Evolutionary conservation across 1,284 basidiomycete genomes (phyloP).

Genomic region (Sanghuangporus weigelae): DNA sequence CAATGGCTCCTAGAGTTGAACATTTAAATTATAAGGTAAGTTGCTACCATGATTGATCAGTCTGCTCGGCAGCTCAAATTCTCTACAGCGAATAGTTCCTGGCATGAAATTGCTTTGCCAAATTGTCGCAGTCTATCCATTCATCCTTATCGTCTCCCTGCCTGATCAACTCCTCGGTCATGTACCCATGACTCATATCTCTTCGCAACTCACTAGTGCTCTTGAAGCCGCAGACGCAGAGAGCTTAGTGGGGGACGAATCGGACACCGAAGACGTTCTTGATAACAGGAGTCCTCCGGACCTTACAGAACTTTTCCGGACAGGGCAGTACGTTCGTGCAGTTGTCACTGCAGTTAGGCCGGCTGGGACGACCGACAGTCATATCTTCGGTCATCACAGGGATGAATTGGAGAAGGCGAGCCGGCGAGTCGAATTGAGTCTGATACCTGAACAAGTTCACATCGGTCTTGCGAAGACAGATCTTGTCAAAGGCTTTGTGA

Average conservation of each 20-base stretch:
- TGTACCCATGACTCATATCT: constrained; percentile 92
- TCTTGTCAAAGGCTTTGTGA: constrained; percentile 70
- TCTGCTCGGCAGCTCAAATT: not conserved
- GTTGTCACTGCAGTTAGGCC: constrained; percentile 67
- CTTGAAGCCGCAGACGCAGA: constrained; percentile 58
- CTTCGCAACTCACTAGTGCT: constrained; percentile 72
- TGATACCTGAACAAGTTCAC: constrained; percentile 86
- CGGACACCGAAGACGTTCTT: constrained; percentile 40
- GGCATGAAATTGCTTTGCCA: constrained; percentile 89
- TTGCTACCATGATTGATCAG: not conserved
- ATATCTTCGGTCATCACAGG: constrained; percentile 52
- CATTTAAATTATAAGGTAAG: constrained; percentile 90
- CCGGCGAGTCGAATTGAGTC: constrained; percentile 81
- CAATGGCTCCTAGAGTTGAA: constrained; percentile 68
- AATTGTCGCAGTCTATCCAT: constrained; percentile 82
- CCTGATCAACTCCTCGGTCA: constrained; percentile 95
- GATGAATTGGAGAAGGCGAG: constrained; percentile 66
- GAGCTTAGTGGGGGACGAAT: constrained; percentile 34
- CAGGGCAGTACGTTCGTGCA: constrained; percentile 85
- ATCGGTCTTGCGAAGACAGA: constrained; percentile 76
- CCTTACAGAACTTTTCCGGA: constrained; percentile 69
- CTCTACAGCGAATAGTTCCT: constrained; percentile 62
- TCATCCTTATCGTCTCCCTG: constrained; percentile 88
- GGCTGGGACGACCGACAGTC: constrained; percentile 53
- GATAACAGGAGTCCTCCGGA: constrained; percentile 48